Base-by-base conservation (phyloP, 305 asterid species). In the Euphrasia arctica region DNA sequence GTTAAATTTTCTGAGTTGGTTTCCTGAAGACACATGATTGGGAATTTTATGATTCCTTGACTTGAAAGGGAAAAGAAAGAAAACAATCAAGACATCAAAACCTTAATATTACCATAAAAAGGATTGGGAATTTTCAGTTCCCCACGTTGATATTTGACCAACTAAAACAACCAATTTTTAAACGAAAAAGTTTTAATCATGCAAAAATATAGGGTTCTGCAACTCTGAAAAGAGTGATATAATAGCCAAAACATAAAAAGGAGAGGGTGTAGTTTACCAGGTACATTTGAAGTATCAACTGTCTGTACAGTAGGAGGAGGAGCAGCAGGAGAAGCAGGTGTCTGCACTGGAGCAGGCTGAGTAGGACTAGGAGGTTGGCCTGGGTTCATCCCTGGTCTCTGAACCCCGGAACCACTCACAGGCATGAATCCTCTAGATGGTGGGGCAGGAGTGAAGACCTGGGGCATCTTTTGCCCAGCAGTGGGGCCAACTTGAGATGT, bases 221-320 rank as follows among this genome's bases (percentile, higher is more conserved):
- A 61, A 56, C 62, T 72, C 61, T 55, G 58, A 48, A 43, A 31
- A 56, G n/a, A 39, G 48, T 39, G 22, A 48, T 28, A 45, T 18
- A 58, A 28, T 58, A 64, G 62, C 41, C 31, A 47, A 45, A 62
- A 59, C 58, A 43, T 25, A 27, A 68, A 54, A 61, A 18, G 8
- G 49, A 70, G 70, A 66, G 47, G 60, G 42, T 6, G 54, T 56
- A 66, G 72, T 42, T 61, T 85, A 91, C 99, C 97, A 70, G 99
- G 98, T 42, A 94, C 99, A 76, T 83, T 90, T 3, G 99, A 86
- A 34, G 93, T 88, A 80, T 88, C 97, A 75, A 85, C 97, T 6
- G 99, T 94, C 85, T 90, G 97, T 68, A 94, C 89, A 36, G 97
- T 90, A 59, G 99, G 95, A 52, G 96, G 97, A n/a, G 99, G 96